Percentiles rank a stretch among this genome's conserved stretches.
Evolutionary conservation across 192 early-diverging fungal species (phyloP).

Genomic region (Pilaira anomala): DNA sequence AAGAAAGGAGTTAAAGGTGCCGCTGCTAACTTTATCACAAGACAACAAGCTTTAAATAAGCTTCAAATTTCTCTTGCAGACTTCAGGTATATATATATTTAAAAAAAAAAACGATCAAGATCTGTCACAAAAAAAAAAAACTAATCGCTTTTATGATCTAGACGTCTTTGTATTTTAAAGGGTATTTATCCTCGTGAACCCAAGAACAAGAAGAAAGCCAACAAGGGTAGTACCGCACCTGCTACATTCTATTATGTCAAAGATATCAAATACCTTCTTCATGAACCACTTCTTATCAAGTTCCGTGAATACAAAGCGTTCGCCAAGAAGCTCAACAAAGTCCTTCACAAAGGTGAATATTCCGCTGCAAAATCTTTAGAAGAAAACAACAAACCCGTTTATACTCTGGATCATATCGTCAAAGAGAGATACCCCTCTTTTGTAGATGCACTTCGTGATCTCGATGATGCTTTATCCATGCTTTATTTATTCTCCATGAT

Average conservation of each 20-base stretch:
- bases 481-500: constrained; percentile 90
- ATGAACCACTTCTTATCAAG: constrained; percentile 91
- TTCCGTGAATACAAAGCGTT: constrained; percentile 92
- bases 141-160: constrained; percentile 22
- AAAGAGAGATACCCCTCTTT: constrained; percentile 96
- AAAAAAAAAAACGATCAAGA: background rate
- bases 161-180: constrained; percentile 97
- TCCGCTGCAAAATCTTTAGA: constrained; percentile 74
- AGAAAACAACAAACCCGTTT: constrained; percentile 73
- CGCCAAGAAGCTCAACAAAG: constrained; percentile 82
- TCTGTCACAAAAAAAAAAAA: background rate
- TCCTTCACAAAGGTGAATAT: constrained; percentile 78
- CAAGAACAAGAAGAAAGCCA: constrained; percentile 88
- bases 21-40: constrained; percentile 85
- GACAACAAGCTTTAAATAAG: constrained; percentile 88
- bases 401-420: constrained; percentile 90
- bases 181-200: constrained; percentile 98
- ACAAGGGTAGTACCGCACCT: constrained; percentile 83
- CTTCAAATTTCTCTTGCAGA: constrained; percentile 91
- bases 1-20: constrained; percentile 90
- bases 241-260: constrained; percentile 90
- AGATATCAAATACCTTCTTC: constrained; percentile 92
- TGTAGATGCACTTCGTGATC: constrained; percentile 86
- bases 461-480: constrained; percentile 99
- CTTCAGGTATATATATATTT: constrained; percentile 63